phyloP scores from a whole-genome alignment of 176 grass and related monocot genomes.

The Typha latifolia region DNA sequence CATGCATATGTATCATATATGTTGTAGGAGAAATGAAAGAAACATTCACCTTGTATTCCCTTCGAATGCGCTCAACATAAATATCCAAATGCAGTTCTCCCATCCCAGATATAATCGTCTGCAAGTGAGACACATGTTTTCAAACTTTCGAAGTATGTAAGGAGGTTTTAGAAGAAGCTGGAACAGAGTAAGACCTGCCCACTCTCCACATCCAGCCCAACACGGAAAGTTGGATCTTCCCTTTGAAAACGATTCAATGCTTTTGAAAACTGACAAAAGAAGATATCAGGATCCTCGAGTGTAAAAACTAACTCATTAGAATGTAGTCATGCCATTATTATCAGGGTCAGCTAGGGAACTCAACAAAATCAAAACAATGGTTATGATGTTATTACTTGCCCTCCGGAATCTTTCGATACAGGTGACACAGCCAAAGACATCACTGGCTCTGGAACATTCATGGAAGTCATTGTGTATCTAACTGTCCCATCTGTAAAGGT shows the following conservation, averaged over 20 bases:
- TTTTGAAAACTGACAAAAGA: slow-evolving; percentile 75
- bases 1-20: background rate
- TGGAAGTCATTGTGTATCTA: slow-evolving; percentile 97
- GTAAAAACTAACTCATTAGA: background rate
- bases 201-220: slow-evolving; percentile 86
- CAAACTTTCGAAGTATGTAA: slow-evolving; percentile 5
- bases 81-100: slow-evolving; percentile 98
- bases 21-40: background rate
- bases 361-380: too few species aligned
- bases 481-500: slow-evolving; percentile 93
- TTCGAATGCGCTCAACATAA: slow-evolving; percentile 90
- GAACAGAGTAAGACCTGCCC: slow-evolving; percentile 54
- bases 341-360: too few species aligned
- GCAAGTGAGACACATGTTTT: slow-evolving; percentile 18
- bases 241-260: slow-evolving; percentile 92
- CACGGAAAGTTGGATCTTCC: slow-evolving; percentile 97
- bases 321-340: background rate
- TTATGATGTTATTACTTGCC: slow-evolving; percentile 52
- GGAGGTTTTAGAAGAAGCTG: slow-evolving; percentile 8
- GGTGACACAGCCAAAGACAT: slow-evolving; percentile 96
- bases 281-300: background rate
- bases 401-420: slow-evolving; percentile 97
- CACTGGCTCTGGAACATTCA: slow-evolving; percentile 98
- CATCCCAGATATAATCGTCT: slow-evolving; percentile 99
- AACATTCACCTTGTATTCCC: slow-evolving; percentile 78